These are phyloP conservation scores for Aspergillus diversus DNA, from an alignment of 495 filamentous ascomycete genomes.

Conservation along the genomic window DNA sequence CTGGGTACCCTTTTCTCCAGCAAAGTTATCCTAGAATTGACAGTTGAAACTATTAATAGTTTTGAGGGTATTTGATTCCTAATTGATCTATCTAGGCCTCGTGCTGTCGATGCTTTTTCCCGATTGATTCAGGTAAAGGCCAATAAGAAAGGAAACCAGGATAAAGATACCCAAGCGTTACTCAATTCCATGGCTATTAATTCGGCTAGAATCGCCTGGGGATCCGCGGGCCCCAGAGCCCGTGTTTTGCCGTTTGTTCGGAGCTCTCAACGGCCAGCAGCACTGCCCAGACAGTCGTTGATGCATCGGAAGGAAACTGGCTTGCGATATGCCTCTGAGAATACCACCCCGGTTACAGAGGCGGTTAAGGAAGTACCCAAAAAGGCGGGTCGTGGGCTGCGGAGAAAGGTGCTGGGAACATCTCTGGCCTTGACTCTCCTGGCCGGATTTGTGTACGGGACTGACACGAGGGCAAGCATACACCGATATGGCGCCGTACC, in stretches of 20 bases:
- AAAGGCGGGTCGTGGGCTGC: constrained; percentile 38
- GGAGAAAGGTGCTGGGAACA: constrained; percentile 57
- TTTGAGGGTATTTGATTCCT: too few species aligned
- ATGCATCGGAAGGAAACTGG: constrained; percentile 12
- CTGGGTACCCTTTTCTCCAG: too few species aligned
- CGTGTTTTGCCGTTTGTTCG: constrained; percentile 33
- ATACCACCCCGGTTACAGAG: constrained; percentile 26
- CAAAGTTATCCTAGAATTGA: too few species aligned
- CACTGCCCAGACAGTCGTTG: constrained; percentile 12
- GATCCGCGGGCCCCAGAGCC: constrained; percentile 32
- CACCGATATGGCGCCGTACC: constrained; percentile 83
- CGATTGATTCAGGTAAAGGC: too few species aligned
- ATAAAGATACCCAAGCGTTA: too few species aligned
- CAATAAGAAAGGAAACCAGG: too few species aligned
- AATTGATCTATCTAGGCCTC: too few species aligned
- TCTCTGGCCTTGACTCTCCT: constrained; percentile 53
- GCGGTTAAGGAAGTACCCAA: constrained; percentile 38
- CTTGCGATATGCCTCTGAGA: constrained; percentile 39
- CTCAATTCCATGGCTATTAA: constrained; percentile 30
- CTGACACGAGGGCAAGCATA: constrained; percentile 85
- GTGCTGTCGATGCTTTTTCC: too few species aligned
- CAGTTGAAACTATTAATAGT: too few species aligned
- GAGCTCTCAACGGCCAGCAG: constrained; percentile 30
- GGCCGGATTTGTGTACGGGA: constrained; percentile 74
- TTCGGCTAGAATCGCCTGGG: constrained; percentile 34